Evolutionary conservation across 495 filamentous ascomycete species (phyloP).

Genomic region (Penicillium robsamsonii): DNA sequence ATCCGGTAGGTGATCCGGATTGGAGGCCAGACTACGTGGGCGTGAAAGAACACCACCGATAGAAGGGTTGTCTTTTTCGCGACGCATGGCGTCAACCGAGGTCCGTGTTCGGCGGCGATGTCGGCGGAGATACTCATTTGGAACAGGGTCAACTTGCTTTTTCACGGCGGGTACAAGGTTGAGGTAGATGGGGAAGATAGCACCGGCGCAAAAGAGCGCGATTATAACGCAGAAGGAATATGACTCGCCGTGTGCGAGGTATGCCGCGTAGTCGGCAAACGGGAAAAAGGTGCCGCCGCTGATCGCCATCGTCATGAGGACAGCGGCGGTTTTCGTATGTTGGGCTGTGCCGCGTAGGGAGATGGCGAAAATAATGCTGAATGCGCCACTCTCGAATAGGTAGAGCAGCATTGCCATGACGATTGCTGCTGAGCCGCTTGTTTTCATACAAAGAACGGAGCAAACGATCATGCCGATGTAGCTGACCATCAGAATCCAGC

Average conservation of each 20-base stretch:
- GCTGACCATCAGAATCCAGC: constrained; percentile 58
- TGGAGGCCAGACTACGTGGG: constrained; percentile 36
- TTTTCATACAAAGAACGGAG: constrained; percentile 53
- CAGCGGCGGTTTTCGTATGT: constrained; percentile 58
- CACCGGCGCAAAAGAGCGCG: constrained; percentile 55
- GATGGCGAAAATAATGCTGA: constrained; percentile 62
- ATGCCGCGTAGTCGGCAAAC: constrained; percentile 50
- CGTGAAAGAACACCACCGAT: constrained; percentile 39
- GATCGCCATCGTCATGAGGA: constrained; percentile 54
- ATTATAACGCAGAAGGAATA: constrained; percentile 58
- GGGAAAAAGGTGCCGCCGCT: constrained; percentile 57
- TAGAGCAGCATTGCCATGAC: constrained; percentile 54
- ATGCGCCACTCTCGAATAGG: constrained; percentile 61
- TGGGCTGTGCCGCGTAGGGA: constrained; percentile 58
- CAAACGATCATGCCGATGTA: constrained; percentile 57
- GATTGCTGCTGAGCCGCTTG: constrained; percentile 44
- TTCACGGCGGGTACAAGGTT: constrained; percentile 55
- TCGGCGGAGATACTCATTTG: constrained; percentile 45
- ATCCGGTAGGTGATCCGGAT: constrained; percentile 32
- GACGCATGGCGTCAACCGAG: constrained; percentile 19
- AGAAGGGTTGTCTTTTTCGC: constrained; percentile 38
- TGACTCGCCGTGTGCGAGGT: constrained; percentile 35
- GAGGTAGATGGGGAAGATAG: constrained; percentile 60
- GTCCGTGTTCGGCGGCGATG: constrained; percentile 28
- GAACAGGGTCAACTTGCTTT: constrained; percentile 59